Percentiles rank a stretch among this genome's conserved stretches.
These are phyloP conservation scores for Rhododendron ferrugineum DNA, from an alignment of 148 eudicot species.

Conservation along the genomic window DNA sequence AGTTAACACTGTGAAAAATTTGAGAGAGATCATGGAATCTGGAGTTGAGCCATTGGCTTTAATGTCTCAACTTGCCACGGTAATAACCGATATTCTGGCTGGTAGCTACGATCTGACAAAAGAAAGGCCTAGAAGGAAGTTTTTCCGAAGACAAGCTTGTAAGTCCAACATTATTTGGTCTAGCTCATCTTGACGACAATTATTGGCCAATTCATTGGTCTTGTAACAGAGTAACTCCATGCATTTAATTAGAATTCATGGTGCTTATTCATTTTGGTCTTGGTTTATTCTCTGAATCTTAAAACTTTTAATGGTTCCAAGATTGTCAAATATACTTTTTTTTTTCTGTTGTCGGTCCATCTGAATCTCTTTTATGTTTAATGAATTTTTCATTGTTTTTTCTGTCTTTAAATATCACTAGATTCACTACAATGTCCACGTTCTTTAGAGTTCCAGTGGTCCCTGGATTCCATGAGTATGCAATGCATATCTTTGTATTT, in stretches of 20 bases:
- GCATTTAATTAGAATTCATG: not conserved
- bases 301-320: not conserved
- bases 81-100: conserved; percentile 92
- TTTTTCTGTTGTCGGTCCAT: not conserved
- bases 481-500: not conserved
- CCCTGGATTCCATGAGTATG: not conserved
- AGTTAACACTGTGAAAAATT: conserved; percentile 78
- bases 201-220: not conserved
- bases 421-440: not conserved
- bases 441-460: not conserved
- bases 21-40: conserved; percentile 90
- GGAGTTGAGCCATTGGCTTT: conserved; percentile 92
- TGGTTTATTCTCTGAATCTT: not conserved
- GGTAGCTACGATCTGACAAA: conserved; percentile 76
- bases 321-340: not conserved
- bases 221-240: not conserved
- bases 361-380: not conserved
- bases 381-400: not conserved
- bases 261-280: not conserved
- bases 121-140: conserved; percentile 69
- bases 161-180: conserved; percentile 26
- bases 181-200: not conserved
- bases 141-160: conserved; percentile 79
- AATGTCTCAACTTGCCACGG: conserved; percentile 97
- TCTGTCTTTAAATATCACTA: not conserved